A percentile compares a stretch with the other conserved stretches of the same genome.
Evolutionary conservation across 208 protist species (phyloP).

Genomic region (Leishmania arabica): DNA sequence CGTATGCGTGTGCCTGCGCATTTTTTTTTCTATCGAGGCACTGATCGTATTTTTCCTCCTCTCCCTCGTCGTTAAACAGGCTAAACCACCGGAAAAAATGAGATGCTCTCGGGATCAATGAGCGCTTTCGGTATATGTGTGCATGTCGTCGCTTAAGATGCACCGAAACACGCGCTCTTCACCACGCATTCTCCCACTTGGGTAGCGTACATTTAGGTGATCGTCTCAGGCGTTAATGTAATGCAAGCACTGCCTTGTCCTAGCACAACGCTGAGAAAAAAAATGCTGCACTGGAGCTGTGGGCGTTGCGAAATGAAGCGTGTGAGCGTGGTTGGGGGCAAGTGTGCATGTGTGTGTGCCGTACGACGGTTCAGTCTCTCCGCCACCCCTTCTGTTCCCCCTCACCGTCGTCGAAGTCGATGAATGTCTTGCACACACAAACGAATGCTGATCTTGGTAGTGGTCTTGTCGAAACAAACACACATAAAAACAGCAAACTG

Average conservation of each 20-base stretch:
- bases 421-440: not conserved
- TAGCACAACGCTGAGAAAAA: not conserved
- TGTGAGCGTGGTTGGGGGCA: not conserved
- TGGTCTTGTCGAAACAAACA: not conserved
- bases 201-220: not conserved
- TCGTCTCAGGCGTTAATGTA: not conserved
- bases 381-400: not conserved
- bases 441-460: not conserved
- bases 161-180: not conserved
- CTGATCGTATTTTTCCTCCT: constrained; percentile 1
- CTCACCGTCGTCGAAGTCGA: too few species aligned
- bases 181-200: not conserved
- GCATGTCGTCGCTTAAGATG: not conserved
- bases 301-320: not conserved
- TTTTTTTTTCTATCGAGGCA: not conserved
- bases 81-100: not conserved
- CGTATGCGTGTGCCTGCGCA: not conserved
- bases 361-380: not conserved
- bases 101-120: not conserved
- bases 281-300: not conserved
- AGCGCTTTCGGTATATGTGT: not conserved
- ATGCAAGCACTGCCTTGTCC: not conserved
- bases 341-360: not conserved
- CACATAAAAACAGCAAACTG: not conserved
- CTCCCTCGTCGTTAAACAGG: not conserved